phyloP scores from a whole-genome alignment of 768 basidiomycete species.

The Mycena vitilis region DNA sequence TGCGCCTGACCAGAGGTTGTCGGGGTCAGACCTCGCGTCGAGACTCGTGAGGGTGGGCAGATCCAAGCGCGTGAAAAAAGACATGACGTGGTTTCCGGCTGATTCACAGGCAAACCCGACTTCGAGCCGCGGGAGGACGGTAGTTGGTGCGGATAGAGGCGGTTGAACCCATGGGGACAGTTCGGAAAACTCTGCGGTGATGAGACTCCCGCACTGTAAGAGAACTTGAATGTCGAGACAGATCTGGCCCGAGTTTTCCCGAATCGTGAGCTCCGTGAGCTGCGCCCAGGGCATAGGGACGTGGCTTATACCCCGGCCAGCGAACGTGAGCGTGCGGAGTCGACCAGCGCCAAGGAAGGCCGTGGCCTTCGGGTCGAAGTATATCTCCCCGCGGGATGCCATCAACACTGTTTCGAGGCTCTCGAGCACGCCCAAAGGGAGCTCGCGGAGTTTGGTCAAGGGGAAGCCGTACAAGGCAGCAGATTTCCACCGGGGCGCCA shows the following conservation, averaged over 20 bases:
- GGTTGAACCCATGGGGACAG: conserved; percentile 1
- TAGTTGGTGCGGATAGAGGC: neutral
- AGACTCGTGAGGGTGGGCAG: conserved; percentile 15
- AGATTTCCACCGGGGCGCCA: conserved; percentile 7
- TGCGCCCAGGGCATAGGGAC: conserved; percentile 27
- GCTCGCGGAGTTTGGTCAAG: neutral
- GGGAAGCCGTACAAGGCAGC: neutral
- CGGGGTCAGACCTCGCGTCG: neutral
- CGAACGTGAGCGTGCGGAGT: conserved; percentile 1
- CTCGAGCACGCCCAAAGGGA: neutral
- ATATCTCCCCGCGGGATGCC: neutral
- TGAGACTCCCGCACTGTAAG: conserved; percentile 13
- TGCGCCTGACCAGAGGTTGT: neutral
- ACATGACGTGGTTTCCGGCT: neutral
- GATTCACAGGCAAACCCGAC: neutral
- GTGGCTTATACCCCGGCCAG: neutral
- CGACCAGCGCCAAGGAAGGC: conserved; percentile 7
- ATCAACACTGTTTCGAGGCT: neutral
- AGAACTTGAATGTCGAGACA: conserved; percentile 19
- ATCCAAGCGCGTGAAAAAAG: conserved; percentile 16
- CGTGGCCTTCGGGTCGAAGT: neutral
- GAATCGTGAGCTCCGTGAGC: conserved; percentile 9
- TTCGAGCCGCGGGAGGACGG: neutral
- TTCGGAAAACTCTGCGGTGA: neutral
- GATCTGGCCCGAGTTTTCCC: neutral